Evolutionary conservation across 371 early-diverging fungal genomes (phyloP).

Genomic region (Rhizopus delemar): DNA sequence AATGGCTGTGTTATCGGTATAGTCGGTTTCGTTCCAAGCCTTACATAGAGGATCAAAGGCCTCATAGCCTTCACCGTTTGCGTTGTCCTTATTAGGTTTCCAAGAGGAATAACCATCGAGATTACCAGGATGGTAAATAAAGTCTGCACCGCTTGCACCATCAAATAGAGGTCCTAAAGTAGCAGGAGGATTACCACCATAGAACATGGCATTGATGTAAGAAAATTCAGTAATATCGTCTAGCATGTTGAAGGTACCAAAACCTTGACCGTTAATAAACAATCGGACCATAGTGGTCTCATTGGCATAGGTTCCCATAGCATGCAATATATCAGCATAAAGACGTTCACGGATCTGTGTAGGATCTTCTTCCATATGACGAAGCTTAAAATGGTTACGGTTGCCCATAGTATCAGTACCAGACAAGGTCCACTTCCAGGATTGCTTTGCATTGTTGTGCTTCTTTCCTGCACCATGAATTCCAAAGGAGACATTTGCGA

Average conservation of each 20-base stretch:
- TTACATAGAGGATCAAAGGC: slow-evolving; percentile 47
- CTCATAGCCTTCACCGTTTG: slow-evolving; percentile 27
- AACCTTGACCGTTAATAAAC: slow-evolving; percentile 52
- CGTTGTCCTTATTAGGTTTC: slow-evolving; percentile 30
- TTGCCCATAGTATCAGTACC: slow-evolving; percentile 34
- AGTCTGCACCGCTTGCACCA: slow-evolving; percentile 55
- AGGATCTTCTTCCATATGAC: slow-evolving; percentile 62
- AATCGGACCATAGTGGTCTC: slow-evolving; percentile 56
- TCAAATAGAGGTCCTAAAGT: slow-evolving; percentile 54
- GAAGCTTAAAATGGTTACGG: slow-evolving; percentile 56
- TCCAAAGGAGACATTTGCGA: slow-evolving; percentile 42
- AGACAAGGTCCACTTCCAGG: slow-evolving; percentile 50
- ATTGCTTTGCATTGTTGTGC: slow-evolving; percentile 61
- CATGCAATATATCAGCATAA: slow-evolving; percentile 52
- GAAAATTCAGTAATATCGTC: slow-evolving; percentile 56
- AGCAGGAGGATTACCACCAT: slow-evolving; percentile 44
- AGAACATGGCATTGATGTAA: slow-evolving; percentile 48
- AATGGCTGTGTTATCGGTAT: slow-evolving; percentile 43
- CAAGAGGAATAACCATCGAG: slow-evolving; percentile 36
- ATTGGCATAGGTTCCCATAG: slow-evolving; percentile 52
- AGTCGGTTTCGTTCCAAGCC: slow-evolving; percentile 40
- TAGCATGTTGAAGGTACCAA: slow-evolving; percentile 58
- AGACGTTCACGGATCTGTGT: slow-evolving; percentile 63
- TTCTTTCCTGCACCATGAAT: slow-evolving; percentile 58
- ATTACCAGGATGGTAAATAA: slow-evolving; percentile 35